Evolutionary conservation across 306 rosid species (phyloP), one percentile per base, ranked within the genome.

Genomic region (Fragaria iinumae): DNA sequence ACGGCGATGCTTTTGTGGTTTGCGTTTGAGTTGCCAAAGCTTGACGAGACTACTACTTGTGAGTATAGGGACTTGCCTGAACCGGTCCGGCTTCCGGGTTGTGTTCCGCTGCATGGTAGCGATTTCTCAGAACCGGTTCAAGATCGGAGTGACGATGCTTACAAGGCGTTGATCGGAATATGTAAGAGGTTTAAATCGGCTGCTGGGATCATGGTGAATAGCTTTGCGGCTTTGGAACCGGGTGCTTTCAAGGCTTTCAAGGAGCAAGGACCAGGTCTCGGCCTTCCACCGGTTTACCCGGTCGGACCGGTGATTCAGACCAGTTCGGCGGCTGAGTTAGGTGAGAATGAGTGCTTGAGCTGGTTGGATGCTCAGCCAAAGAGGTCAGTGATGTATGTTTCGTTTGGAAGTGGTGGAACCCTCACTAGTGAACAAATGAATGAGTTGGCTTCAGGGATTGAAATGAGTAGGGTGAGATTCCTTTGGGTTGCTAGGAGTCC

Each of bases 61-160:
- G 76, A 76, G 41, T 75, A 53, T 29, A 56, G 60, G 59, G 67
- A 76, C 11, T 11, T 79, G 52, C 72, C 79, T 1, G 81, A 79
- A 38, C 84, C 64, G 12, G 21, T 83, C 8, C 55, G 17, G n/a
- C 16, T 80, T 32, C 81, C 81, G 0, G 84, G 86, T 0, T 83
- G 78, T n/a, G 74, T 72, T 0, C 86, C 76, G 0, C 6, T 83
- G 0, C 75, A 72, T 11, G 84, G 84, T 20, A 69, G 13, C 21
- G 75, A 83, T 47, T 57, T 83, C 4, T 0, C 12, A 0, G 83
- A 65, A 0, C 52, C 80, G 48, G 1, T 66, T 53, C 81, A 79
- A 12, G 81, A 79, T 36, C 14, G 84, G 21, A 18, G 57, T 9
- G 48, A 63, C 29, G 52, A 29, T 0, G 55, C 44, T 8, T 80